These are phyloP conservation scores for Hanseniaspora uvarum DNA, from an alignment of 1,139 yeast species.

Conservation along the genomic window DNA sequence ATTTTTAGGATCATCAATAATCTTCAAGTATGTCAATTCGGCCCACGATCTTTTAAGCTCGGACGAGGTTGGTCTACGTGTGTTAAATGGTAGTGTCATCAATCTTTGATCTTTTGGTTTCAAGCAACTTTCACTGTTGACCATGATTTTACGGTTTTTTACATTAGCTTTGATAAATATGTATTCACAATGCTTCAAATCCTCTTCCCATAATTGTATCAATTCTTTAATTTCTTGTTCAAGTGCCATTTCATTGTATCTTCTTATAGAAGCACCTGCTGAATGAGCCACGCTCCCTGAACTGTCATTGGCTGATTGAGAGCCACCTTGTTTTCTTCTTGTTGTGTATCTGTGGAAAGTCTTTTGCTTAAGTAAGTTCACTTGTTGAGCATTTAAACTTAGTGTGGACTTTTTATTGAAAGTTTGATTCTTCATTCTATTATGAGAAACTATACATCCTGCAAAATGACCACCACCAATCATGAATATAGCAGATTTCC, in stretches of 20 bases:
- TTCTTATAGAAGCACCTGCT: slow-evolving; percentile 83
- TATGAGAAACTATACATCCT: slow-evolving; percentile 80
- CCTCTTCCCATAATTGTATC: slow-evolving; percentile 52
- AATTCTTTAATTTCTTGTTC: slow-evolving; percentile 63
- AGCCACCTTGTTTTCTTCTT: slow-evolving; percentile 94
- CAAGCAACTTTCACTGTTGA: slow-evolving; percentile 50
- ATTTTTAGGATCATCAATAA: slow-evolving; percentile 44
- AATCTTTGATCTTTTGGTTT: slow-evolving; percentile 47
- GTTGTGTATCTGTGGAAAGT: slow-evolving; percentile 93
- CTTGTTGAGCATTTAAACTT: slow-evolving; percentile 46
- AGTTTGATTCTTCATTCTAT: slow-evolving; percentile 40
- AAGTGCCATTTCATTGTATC: slow-evolving; percentile 81
- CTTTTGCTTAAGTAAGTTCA: slow-evolving; percentile 60
- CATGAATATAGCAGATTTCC: slow-evolving; percentile 69
- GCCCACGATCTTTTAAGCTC: slow-evolving; percentile 83
- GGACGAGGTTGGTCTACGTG: slow-evolving; percentile 72
- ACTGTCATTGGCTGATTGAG: slow-evolving; percentile 86
- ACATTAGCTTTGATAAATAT: slow-evolving; percentile 77
- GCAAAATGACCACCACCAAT: slow-evolving; percentile 98
- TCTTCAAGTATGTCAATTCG: slow-evolving; percentile 52
- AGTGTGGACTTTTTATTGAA: slow-evolving; percentile 42
- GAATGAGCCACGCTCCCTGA: slow-evolving; percentile 92
- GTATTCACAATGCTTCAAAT: slow-evolving; percentile 49
- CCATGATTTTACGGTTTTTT: slow-evolving; percentile 51
- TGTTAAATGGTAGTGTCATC: slow-evolving; percentile 72